Evolutionary conservation across 2,329 filamentous ascomycete genomes (phyloP), one percentile per base, ranked within the genome.

Genomic region (Alternaria gaisen): DNA sequence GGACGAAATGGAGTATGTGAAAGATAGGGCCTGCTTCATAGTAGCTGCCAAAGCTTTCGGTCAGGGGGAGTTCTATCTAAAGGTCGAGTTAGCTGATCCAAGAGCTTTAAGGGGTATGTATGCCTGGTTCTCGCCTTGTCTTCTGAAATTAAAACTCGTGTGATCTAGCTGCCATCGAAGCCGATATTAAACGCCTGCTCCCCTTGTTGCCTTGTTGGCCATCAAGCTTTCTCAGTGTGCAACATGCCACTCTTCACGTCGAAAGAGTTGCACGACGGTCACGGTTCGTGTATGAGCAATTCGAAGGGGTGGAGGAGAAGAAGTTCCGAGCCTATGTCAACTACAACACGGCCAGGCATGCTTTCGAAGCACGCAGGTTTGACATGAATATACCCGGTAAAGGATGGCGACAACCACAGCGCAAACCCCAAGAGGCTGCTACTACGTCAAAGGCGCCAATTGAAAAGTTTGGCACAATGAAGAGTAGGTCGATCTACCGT

Each of bases 31-130:
- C 3, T 40, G 50, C 10, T 63, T 56, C 34, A 12, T 62, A 1
- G 58, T 68, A 14, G 66, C 66, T 5, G 22, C 46, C 8, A 56
- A 52, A 1, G 64, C 66, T 10, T 58, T 63, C 14, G 6, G 54
- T 6, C 28, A 57, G 11, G 57, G 58, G 4, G 56, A 63, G 32
- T 68, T 68, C 40, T 58, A 60, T 12, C 40, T 65, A 6, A 47
- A 59, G n/a, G 32, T 57, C 14, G 22, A 22, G 2, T 14, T 61
- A 18, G 42, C 40, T 0, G 55, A 66, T 16, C 54, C 10, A 52
- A 46, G 18, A 10, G 44, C 38, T 26, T 5, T 57, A 4, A 30
- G 54, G 30, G 12, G 54, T 56, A 57, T n/a, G 28, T 12, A 24
- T 43, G 6, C 8, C 3, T 28, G 1, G 1, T 12, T 5, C 18